A percentile compares a stretch with the other conserved stretches of the same genome.
These are phyloP conservation scores for Eimeria necatrix DNA, from an alignment of 169 alveolate species.

Conservation along the genomic window DNA sequence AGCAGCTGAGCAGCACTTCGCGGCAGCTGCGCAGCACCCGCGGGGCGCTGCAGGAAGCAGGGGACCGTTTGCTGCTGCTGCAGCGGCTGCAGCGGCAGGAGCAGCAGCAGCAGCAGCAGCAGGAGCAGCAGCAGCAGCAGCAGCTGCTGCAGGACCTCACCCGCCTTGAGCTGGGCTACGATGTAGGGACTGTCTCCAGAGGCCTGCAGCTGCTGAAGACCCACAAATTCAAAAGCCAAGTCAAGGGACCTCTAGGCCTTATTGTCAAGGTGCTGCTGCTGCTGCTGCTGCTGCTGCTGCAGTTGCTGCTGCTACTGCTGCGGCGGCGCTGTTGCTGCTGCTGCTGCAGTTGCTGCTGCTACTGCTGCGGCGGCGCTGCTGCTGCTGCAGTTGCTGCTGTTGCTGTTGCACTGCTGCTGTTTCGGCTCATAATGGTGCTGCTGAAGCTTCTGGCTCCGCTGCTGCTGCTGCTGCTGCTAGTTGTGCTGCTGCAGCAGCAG, in stretches of 20 bases:
- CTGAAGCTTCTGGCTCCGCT: no score
- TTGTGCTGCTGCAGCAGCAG: no score
- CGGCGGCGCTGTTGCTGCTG: no score
- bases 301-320: no score
- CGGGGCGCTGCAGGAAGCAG: conserved; percentile 27
- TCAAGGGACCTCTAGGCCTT: conserved; percentile 8
- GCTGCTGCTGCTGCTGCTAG: no score
- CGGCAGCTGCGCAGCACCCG: conserved; percentile 15
- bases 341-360: no score
- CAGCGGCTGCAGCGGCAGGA: conserved; percentile 51
- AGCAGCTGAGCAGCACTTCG: background rate
- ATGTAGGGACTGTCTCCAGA: background rate
- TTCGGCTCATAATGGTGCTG: no score
- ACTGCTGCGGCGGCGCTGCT: no score
- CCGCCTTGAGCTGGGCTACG: background rate
- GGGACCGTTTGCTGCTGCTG: background rate
- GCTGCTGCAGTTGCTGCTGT: no score
- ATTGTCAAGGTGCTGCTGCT: background rate
- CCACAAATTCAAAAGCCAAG: background rate
- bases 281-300: conserved; percentile 5
- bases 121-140: conserved; percentile 25
- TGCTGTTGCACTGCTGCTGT: no score
- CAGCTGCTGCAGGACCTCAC: conserved; percentile 25
- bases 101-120: conserved; percentile 30
- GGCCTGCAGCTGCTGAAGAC: background rate